Conservation (phyloP, 495 filamentous ascomycete species). For the Lepraria neglecta region DNA sequence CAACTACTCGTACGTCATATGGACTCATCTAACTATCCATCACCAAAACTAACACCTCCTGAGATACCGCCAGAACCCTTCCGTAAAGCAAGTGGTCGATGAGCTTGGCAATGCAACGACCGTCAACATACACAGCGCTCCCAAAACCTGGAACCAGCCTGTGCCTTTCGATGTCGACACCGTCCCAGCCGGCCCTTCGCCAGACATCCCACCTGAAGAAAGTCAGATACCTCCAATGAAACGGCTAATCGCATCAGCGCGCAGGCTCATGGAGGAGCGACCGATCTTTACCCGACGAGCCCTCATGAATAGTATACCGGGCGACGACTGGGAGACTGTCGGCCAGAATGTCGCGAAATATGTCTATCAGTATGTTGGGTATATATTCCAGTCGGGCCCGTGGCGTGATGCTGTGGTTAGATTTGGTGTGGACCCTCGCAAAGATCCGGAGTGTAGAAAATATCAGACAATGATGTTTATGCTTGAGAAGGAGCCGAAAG, state of each 20-base stretch:
- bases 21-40: background rate
- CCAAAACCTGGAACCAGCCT: conserved; percentile 50
- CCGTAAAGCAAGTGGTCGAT: conserved; percentile 48
- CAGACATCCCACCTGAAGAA: conserved; percentile 43
- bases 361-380: conserved; percentile 70
- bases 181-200: conserved; percentile 48
- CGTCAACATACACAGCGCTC: conserved; percentile 46
- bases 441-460: conserved; percentile 60
- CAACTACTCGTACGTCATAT: conserved; percentile 45
- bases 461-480: conserved; percentile 88
- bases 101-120: conserved; percentile 45
- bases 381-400: conserved; percentile 82
- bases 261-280: conserved; percentile 57
- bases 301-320: conserved; percentile 55
- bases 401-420: conserved; percentile 81
- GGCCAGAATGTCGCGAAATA: conserved; percentile 53
- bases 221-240: conserved; percentile 47
- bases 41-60: conserved; percentile 13
- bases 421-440: conserved; percentile 80
- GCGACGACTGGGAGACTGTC: conserved; percentile 33
- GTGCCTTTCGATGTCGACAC: conserved; percentile 51
- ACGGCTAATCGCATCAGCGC: conserved; percentile 52
- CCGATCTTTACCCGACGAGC: conserved; percentile 83
- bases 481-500: conserved; percentile 34
- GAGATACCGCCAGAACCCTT: conserved; percentile 55